Conservation (phyloP, 2,329 filamentous ascomycete genomes). For the Stromatinia cepivora region DNA sequence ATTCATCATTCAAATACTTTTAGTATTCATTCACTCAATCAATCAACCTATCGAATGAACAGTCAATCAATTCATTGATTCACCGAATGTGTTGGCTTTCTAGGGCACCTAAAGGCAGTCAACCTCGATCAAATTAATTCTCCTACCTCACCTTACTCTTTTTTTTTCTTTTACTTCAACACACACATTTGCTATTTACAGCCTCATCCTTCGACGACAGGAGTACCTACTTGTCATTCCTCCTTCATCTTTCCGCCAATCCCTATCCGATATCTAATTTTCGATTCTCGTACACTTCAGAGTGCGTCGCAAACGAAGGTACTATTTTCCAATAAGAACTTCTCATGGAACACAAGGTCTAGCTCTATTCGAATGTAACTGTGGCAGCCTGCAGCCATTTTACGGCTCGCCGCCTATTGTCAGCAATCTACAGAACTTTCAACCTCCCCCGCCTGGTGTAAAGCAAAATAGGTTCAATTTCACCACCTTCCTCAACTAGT, state of each 20-base stretch:
- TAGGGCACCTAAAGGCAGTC: constrained; percentile 22
- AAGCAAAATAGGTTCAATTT: constrained; percentile 15
- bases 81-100: constrained; percentile 26
- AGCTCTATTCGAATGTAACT: constrained; percentile 36
- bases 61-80: constrained; percentile 14
- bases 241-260: constrained; percentile 20
- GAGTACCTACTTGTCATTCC: constrained; percentile 6
- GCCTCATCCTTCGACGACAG: constrained; percentile 24
- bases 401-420: constrained; percentile 36
- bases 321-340: constrained; percentile 27
- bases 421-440: constrained; percentile 29
- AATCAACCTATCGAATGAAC: neutral
- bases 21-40: neutral
- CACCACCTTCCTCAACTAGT: constrained; percentile 12
- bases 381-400: constrained; percentile 36
- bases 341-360: constrained; percentile 35
- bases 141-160: neutral
- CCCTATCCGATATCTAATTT: neutral
- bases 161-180: neutral
- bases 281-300: constrained; percentile 27
- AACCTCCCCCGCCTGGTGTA: constrained; percentile 23
- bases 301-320: constrained; percentile 35
- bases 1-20: neutral
- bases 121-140: constrained; percentile 19
- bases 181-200: constrained; percentile 3